A percentile compares a stretch with the other conserved stretches of the same genome.
Evolutionary conservation across 257 asterid genomes (phyloP).

Genomic region (Penstemon barbatus): DNA sequence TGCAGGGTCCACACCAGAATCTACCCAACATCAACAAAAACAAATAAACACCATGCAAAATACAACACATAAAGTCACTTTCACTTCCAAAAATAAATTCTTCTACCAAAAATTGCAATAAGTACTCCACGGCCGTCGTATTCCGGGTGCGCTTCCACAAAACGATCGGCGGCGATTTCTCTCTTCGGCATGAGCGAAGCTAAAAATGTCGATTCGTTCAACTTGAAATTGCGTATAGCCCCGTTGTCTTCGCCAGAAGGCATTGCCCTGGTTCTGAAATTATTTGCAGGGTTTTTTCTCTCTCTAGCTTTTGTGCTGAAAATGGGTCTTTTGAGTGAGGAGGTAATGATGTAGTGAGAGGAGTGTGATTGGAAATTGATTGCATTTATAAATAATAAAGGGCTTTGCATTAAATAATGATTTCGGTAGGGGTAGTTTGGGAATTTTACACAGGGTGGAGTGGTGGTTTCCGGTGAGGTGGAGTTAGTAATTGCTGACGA

Average conservation of each 20-base stretch:
- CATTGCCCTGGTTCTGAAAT: slow-evolving; percentile 61
- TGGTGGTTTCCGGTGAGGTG: slow-evolving; percentile 36
- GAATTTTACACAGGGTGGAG: slow-evolving; percentile 12
- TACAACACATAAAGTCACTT: not conserved
- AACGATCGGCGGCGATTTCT: slow-evolving; percentile 93
- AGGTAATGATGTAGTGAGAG: slow-evolving; percentile 26
- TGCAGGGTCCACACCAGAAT: slow-evolving; percentile 99
- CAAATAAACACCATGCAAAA: not conserved
- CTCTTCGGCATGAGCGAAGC: slow-evolving; percentile 97
- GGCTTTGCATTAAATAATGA: slow-evolving; percentile 36
- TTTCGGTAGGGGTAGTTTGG: slow-evolving; percentile 33
- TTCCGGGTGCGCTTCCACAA: slow-evolving; percentile 68
- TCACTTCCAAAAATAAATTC: not conserved
- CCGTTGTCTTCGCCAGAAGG: slow-evolving; percentile 66
- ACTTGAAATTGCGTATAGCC: slow-evolving; percentile 59
- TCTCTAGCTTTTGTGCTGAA: slow-evolving; percentile 36
- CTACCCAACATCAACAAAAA: slow-evolving; percentile 37
- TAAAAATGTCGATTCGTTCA: slow-evolving; percentile 73
- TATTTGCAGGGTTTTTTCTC: slow-evolving; percentile 35
- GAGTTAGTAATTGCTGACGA: not conserved
- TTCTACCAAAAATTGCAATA: slow-evolving; percentile 80
- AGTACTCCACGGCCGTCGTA: slow-evolving; percentile 93
- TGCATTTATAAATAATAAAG: slow-evolving; percentile 23
- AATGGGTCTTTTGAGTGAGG: slow-evolving; percentile 27
- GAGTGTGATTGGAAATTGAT: slow-evolving; percentile 38